Evolutionary conservation across 371 early-diverging fungal genomes (phyloP), one percentile per base, ranked within the genome.

Genomic region (Racocetra persica): DNA sequence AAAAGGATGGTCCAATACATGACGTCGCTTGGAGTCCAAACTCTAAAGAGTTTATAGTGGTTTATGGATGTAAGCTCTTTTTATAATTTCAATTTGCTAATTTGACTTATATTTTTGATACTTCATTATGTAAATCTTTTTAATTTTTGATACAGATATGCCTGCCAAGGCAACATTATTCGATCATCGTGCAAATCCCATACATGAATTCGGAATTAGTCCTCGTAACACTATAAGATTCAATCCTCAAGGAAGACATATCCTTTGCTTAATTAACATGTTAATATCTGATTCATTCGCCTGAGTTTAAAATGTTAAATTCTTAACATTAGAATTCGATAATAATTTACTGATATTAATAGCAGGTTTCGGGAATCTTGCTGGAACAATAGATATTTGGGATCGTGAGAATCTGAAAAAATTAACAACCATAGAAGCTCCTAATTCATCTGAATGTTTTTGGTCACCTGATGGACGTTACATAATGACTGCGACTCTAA

Each of bases 331-430:
- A 63, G n/a, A 28, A 63, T 26, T 24, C 3, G 22, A 63, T 26
- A 22, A 14, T 63, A 22, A 22, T 80, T 8, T 63, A 69, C 82
- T 95, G 38, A 85, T 98, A 69, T 92, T 90, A 81, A 87, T 98
- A 78, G 98, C 92, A 38, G 99, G 99, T 54, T 98, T 98, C 81
- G 99, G 99, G 62, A 99, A 98, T 86, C 89, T 99, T 87, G 92
- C 95, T 16, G 98, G 99, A 41, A 94, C 94, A 11, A 88, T 97
- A 80, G 97, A 97, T 83, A 84, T 98, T 72, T 98, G 95, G 95
- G 98, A 98, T 84, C 90, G 95, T 80, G 92, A 93, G 83, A 90
- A 89, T 1, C 89, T 94, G 77, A 92, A 91, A 81, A 95, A 95
- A 87, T 84, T 98, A 77, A 85, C 91, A 63, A 91, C 93, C 1